Base-by-base conservation (phyloP, 495 filamentous ascomycete species). In the Viridothelium virens region DNA sequence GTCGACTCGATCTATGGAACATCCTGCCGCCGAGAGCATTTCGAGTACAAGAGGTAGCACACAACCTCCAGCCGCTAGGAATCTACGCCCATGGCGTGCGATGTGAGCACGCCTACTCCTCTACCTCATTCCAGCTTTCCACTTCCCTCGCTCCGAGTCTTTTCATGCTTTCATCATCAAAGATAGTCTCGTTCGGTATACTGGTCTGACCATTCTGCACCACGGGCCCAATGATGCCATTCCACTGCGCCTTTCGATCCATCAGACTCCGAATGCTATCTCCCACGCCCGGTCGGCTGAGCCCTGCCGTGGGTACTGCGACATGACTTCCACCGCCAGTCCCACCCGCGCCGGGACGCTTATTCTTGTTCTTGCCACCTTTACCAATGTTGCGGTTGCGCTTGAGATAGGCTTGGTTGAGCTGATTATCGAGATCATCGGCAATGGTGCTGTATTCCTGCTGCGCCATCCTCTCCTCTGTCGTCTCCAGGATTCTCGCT, bases 361-460 rank as follows among this genome's bases (percentile, higher is more conserved):
- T 93, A n/a, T 87, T 84, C 66, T 85, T 79, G 78, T 96, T 96
- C 79, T 96, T 97, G 62, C 41, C 61, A 10, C 85, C 91, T 78
- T 91, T 96, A 72, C 90, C 89, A 78, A 97, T 86, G 3, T 90
- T 96, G 38, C 94, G 88, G n/a, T 91, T 96, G 48, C 94, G 89
- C 80, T 97, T 97, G 46, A 95, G 86, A 71, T 96, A 99, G 36
- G 92, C 92, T 71, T 91, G 86, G 73, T 97, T 90, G 62, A 99
- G 93, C 76, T 99, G 94, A 63, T 86, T 85, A 77, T 99, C 94
- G 34, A 99, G 86, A 74, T 97, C 94, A 72, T 99, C 94, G 66
- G 93, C 87, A 72, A 99, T 99, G 69, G 92, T 97, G 70, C 85
- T 87, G 77, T 95, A 99, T 74, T 99, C 94, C 70, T 97, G 94